Percentiles rank a stretch among this genome's conserved stretches.
These are phyloP conservation scores for Aspergillus carbonarius DNA, from an alignment of 2,329 filamentous ascomycete species.

Conservation along the genomic window DNA sequence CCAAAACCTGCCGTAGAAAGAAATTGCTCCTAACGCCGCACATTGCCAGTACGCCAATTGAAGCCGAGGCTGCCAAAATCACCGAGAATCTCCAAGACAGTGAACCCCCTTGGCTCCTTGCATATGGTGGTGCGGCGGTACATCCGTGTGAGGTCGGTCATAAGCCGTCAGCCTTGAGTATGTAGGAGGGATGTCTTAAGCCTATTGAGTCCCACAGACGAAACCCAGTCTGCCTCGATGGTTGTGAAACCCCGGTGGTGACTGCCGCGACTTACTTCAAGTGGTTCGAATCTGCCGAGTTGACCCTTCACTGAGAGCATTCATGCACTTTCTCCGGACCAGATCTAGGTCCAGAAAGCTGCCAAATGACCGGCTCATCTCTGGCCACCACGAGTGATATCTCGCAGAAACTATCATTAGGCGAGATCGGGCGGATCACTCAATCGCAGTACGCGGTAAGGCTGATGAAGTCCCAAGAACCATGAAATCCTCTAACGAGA, in stretches of 20 bases:
- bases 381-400: too few species aligned
- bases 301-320: not conserved
- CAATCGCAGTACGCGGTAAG: not conserved
- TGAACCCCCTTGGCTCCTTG: not conserved
- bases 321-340: not conserved
- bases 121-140: not conserved
- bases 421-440: not conserved
- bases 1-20: too few species aligned
- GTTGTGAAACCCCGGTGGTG: not conserved
- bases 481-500: not conserved
- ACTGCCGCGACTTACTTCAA: not conserved
- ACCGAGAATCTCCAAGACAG: not conserved
- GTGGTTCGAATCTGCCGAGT: not conserved
- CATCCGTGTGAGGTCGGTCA: not conserved
- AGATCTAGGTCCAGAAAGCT: not conserved
- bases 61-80: not conserved
- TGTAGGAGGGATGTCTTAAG: not conserved
- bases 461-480: too few species aligned
- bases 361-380: not conserved
- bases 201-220: not conserved
- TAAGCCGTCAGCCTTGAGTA: not conserved
- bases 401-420: not conserved
- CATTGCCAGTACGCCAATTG: not conserved
- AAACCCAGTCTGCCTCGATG: not conserved
- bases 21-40: too few species aligned